Conservation (phyloP, 345 rosid genomes). For the Brassica rapa region DNA sequence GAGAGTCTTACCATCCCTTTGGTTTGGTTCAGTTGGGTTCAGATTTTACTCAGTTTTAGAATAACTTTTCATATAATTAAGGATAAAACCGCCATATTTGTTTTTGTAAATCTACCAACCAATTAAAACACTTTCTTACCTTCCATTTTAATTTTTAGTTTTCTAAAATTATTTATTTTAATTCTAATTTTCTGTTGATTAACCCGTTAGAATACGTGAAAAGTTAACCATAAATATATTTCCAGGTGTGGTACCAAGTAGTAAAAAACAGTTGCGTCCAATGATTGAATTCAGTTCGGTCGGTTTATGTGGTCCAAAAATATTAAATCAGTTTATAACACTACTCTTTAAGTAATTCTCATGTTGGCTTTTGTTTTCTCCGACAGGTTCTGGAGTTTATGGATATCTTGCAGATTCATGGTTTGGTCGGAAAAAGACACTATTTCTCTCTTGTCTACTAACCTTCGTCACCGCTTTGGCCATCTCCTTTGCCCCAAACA, state of each 20-base stretch:
- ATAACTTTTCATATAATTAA: not conserved
- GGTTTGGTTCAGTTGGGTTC: not conserved
- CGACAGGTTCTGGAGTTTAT: slow-evolving; percentile 58
- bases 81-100: not conserved
- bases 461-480: slow-evolving; percentile 56
- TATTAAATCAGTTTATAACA: not conserved
- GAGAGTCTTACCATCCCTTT: not conserved
- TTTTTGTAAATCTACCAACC: not conserved
- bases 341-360: slow-evolving; percentile 2
- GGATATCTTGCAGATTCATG: slow-evolving; percentile 62
- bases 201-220: not conserved
- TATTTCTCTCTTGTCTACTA: slow-evolving; percentile 51
- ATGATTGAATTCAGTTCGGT: not conserved
- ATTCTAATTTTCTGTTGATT: not conserved
- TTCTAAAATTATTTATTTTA: too few relatives aligned
- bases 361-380: not conserved
- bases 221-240: not conserved
- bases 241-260: not conserved
- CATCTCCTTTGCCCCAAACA: slow-evolving; percentile 68
- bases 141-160: not conserved
- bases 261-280: not conserved
- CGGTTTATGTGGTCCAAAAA: not conserved
- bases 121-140: too few relatives aligned
- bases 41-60: not conserved
- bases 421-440: slow-evolving; percentile 63